A percentile compares a stretch with the other conserved stretches of the same genome.
These are phyloP conservation scores for Stevia rebaudiana DNA, from an alignment of 140 eudicot genomes.

Conservation along the genomic window DNA sequence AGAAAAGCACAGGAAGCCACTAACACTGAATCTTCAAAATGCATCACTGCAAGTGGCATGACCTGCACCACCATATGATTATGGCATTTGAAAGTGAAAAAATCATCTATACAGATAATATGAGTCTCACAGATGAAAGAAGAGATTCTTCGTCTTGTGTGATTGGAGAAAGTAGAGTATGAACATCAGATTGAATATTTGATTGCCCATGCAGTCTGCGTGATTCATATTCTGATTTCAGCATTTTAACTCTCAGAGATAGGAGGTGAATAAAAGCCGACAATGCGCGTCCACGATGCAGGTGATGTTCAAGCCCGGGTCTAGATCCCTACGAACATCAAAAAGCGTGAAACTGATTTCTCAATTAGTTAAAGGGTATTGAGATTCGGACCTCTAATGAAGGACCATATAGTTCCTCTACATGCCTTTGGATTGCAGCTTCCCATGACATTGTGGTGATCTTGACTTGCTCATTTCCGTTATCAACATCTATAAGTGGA, in stretches of 20 bases:
- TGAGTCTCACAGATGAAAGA: conserved; percentile 59
- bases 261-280: conserved; percentile 83
- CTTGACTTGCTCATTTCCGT: conserved; percentile 49
- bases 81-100: conserved; percentile 4
- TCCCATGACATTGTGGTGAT: conserved; percentile 84
- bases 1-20: conserved; percentile 93
- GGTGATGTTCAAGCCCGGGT: conserved; percentile 85
- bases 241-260: conserved; percentile 50
- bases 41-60: conserved; percentile 78
- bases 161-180: conserved; percentile 62
- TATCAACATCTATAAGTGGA: conserved; percentile 43
- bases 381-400: conserved; percentile 55
- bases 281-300: conserved; percentile 95
- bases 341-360: no score
- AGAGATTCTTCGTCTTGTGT: conserved; percentile 71
- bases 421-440: conserved; percentile 83
- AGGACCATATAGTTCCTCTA: conserved; percentile 65
- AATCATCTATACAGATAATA: background rate
- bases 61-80: conserved; percentile 43
- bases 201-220: conserved; percentile 51
- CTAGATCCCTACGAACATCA: conserved; percentile 58
- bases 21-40: conserved; percentile 72
- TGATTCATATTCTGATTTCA: conserved; percentile 45
- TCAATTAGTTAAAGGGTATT: no score
- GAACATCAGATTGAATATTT: conserved; percentile 79